phyloP scores from a whole-genome alignment of 208 protist genomes.

The Acanthamoeba castellanii region DNA sequence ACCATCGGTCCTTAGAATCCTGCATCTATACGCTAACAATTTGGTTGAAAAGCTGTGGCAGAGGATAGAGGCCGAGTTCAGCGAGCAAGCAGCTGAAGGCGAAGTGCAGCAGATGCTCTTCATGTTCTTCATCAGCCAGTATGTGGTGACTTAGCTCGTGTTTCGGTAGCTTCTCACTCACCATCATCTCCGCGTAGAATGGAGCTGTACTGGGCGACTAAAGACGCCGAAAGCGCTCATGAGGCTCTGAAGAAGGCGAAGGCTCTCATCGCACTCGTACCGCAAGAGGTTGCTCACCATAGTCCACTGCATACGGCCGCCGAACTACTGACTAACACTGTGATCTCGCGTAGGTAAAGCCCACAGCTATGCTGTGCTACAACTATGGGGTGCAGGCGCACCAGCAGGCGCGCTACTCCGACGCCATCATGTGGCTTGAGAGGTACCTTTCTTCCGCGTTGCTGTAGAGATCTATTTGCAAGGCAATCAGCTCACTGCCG shows the following conservation, averaged over 20 bases:
- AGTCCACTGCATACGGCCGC: too few relatives aligned
- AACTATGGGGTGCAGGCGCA: slow-evolving; percentile 44
- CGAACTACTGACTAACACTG: not conserved
- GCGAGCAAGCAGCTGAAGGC: not conserved
- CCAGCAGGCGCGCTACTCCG: not conserved
- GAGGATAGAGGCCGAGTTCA: not conserved
- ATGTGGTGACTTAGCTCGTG: not conserved
- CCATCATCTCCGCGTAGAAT: not conserved
- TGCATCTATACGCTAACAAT: not conserved
- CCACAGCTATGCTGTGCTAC: slow-evolving; percentile 29
- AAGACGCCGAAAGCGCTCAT: not conserved
- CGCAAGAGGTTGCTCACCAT: not conserved
- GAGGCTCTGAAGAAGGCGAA: not conserved
- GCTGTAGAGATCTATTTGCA: not conserved
- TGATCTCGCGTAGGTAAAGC: not conserved
- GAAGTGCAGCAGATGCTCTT: slow-evolving; percentile 13
- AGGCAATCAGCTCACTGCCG: not conserved
- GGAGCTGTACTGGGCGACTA: slow-evolving; percentile 14
- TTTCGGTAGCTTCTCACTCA: not conserved
- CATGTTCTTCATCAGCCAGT: slow-evolving; percentile 11
- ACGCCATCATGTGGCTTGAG: slow-evolving; percentile 29
- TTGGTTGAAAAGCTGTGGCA: not conserved
- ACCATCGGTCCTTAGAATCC: not conserved
- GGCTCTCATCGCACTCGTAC: not conserved
- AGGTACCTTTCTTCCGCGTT: not conserved